Percentiles rank a stretch among this genome's conserved stretches.
These are phyloP conservation scores for Termitomyces eurrhizus DNA, from an alignment of 768 basidiomycete species.

Conservation along the genomic window DNA sequence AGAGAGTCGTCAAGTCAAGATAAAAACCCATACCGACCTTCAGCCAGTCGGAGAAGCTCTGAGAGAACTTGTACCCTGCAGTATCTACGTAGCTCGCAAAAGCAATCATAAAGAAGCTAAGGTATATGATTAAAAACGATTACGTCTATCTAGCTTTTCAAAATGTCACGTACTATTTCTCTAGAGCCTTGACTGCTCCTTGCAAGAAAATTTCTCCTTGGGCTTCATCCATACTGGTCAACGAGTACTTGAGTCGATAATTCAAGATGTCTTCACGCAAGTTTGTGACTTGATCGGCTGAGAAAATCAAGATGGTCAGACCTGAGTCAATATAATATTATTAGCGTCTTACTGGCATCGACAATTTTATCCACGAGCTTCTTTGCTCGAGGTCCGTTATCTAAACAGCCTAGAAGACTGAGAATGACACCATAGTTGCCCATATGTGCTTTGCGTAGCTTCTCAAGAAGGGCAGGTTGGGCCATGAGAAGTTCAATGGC, in stretches of 20 bases:
- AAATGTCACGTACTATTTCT: constrained; percentile 75
- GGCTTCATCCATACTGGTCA: constrained; percentile 69
- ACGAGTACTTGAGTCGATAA: constrained; percentile 81
- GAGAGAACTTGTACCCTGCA: constrained; percentile 47
- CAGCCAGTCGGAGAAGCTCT: constrained; percentile 85
- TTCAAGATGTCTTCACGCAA: constrained; percentile 85
- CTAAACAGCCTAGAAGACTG: constrained; percentile 89
- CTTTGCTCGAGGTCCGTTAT: constrained; percentile 84
- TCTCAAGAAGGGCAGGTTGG: constrained; percentile 78
- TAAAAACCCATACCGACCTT: constrained; percentile 41
- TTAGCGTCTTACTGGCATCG: constrained; percentile 51
- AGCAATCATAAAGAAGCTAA: constrained; percentile 89
- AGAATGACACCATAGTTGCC: constrained; percentile 92
- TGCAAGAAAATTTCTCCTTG: constrained; percentile 54
- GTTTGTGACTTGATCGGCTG: constrained; percentile 91
- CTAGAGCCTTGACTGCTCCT: constrained; percentile 71
- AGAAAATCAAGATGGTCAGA: not conserved
- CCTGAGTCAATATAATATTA: not conserved
- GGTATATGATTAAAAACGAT: not conserved
- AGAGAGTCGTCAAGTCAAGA: not conserved
- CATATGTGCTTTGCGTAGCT: constrained; percentile 83
- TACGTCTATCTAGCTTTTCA: not conserved
- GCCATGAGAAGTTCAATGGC: constrained; percentile 83
- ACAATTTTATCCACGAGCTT: constrained; percentile 86
- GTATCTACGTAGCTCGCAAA: constrained; percentile 86